Evolutionary conservation across 352 stramenopile genomes (phyloP).

Genomic region (Phytopythium mirpurense): DNA sequence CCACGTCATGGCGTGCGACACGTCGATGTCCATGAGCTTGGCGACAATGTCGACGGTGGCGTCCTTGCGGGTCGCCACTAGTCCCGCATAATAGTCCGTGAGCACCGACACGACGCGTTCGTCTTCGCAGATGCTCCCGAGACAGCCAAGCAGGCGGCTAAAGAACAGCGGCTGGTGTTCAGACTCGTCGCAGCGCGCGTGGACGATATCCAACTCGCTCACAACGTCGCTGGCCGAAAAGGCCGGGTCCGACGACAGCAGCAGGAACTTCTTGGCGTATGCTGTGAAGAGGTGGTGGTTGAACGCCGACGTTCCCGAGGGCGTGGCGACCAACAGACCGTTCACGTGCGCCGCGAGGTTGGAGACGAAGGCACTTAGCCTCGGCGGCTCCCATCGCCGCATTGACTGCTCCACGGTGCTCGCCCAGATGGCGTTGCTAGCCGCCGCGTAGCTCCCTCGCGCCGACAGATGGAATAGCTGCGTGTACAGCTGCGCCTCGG

Average conservation of each 20-base stretch:
- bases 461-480: slow-evolving; percentile 58
- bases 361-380: slow-evolving; percentile 33
- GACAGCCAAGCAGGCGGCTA: slow-evolving; percentile 39
- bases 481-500: slow-evolving; percentile 49
- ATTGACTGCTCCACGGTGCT: slow-evolving; percentile 27
- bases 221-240: slow-evolving; percentile 29
- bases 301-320: slow-evolving; percentile 20
- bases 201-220: slow-evolving; percentile 46
- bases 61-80: slow-evolving; percentile 18
- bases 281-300: slow-evolving; percentile 46
- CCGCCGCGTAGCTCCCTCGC: slow-evolving; percentile 37
- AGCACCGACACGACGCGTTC: slow-evolving; percentile 30
- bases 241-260: slow-evolving; percentile 30
- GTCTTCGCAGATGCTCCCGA: slow-evolving; percentile 60
- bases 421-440: slow-evolving; percentile 48
- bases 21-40: slow-evolving; percentile 63
- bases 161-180: slow-evolving; percentile 26
- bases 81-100: slow-evolving; percentile 31
- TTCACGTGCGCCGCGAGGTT: slow-evolving; percentile 52
- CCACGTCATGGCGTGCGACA: slow-evolving; percentile 69
- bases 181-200: slow-evolving; percentile 29
- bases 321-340: slow-evolving; percentile 28
- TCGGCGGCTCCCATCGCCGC: slow-evolving; percentile 32
- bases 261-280: slow-evolving; percentile 44
- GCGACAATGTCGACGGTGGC: slow-evolving; percentile 27